Evolutionary conservation across 2,329 filamentous ascomycete species (phyloP).

Genomic region (Diaporthe batatas): DNA sequence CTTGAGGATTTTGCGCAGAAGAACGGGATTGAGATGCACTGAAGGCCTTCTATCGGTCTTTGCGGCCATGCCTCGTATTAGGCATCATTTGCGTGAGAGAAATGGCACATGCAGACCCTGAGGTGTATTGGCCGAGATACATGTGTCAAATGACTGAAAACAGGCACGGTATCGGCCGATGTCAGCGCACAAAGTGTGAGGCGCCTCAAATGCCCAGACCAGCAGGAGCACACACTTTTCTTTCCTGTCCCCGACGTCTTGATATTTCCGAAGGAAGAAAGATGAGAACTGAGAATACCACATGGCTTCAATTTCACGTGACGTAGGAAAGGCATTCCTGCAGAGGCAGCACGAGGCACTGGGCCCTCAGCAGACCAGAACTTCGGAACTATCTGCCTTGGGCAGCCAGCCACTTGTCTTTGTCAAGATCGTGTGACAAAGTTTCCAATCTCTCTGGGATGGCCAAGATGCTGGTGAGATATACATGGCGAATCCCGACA

Average conservation of each 20-base stretch:
- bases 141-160: neutral
- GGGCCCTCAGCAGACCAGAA: neutral
- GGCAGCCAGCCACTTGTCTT: neutral
- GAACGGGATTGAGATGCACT: slow-evolving; percentile 34
- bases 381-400: neutral
- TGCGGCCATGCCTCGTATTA: neutral
- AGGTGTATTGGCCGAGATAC: neutral
- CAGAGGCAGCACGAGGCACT: too few relatives aligned
- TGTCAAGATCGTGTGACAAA: neutral
- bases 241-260: too few relatives aligned
- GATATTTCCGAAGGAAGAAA: too few relatives aligned
- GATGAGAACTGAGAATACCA: neutral
- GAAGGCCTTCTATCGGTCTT: neutral
- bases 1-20: slow-evolving; percentile 42
- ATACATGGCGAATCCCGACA: neutral
- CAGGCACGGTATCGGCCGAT: neutral
- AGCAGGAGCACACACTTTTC: too few relatives aligned
- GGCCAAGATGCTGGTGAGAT: neutral
- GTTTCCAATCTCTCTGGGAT: neutral
- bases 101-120: neutral
- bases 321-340: neutral
- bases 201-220: too few relatives aligned
- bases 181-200: neutral
- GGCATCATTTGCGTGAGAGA: neutral
- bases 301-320: neutral